A percentile compares a stretch with the other conserved stretches of the same genome.
Conservation (phyloP, 1,284 basidiomycete genomes). For the Vanrija humicola region DNA sequence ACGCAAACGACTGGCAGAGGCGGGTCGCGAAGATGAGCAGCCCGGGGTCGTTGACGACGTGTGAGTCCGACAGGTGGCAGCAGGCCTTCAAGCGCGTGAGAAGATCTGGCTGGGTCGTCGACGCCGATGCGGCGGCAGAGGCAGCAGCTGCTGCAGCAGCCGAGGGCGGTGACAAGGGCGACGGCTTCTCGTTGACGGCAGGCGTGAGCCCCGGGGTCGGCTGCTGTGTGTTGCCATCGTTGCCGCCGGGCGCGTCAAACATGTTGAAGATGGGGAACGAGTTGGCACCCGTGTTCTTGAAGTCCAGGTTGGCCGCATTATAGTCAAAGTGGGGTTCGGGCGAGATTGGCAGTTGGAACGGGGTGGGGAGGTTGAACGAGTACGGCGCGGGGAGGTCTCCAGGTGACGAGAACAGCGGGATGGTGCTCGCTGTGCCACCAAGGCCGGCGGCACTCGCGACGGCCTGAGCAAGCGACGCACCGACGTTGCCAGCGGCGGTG, state of each 20-base stretch:
- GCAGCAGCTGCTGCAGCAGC: slow-evolving; percentile 1
- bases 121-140: background rate
- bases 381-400: slow-evolving; percentile 27
- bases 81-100: slow-evolving; percentile 46
- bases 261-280: slow-evolving; percentile 16
- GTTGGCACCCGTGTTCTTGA: slow-evolving; percentile 1
- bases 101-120: slow-evolving; percentile 38
- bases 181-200: slow-evolving; percentile 4
- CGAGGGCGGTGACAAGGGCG: slow-evolving; percentile 10
- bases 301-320: slow-evolving; percentile 4
- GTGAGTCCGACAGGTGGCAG: slow-evolving; percentile 47
- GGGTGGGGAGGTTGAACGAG: slow-evolving; percentile 40
- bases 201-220: background rate
- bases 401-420: slow-evolving; percentile 17
- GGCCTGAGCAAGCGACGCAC: background rate
- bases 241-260: slow-evolving; percentile 6
- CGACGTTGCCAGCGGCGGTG: background rate
- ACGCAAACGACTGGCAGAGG: slow-evolving; percentile 46
- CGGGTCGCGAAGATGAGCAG: slow-evolving; percentile 48
- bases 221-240: background rate
- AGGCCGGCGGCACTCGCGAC: background rate
- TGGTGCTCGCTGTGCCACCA: background rate
- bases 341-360: slow-evolving; percentile 37
- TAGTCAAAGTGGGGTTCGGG: slow-evolving; percentile 29
- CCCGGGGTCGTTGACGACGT: slow-evolving; percentile 49